These are phyloP conservation scores for Pythium dissimile DNA, from an alignment of 352 stramenopile species.

Conservation along the genomic window DNA sequence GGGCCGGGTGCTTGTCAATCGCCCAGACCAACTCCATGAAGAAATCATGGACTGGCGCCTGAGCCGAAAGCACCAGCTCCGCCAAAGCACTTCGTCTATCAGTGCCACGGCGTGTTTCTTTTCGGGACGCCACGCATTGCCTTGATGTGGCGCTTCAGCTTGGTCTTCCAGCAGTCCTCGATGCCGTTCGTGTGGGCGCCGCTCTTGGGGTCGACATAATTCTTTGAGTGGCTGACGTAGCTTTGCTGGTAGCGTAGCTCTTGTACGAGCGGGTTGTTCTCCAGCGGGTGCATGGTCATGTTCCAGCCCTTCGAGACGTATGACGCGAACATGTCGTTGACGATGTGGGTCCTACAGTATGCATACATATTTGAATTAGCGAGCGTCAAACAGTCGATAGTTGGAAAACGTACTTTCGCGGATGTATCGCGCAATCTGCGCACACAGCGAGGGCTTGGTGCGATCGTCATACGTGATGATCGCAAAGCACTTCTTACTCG, in stretches of 20 bases:
- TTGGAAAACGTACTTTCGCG: not conserved
- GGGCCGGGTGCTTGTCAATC: not conserved
- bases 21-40: not conserved
- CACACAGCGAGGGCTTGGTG: constrained; percentile 10
- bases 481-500: constrained; percentile 19
- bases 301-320: not conserved
- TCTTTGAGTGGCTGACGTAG: constrained; percentile 22
- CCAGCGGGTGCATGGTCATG: not conserved
- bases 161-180: constrained; percentile 18
- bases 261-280: not conserved
- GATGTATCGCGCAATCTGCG: not conserved
- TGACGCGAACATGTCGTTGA: not conserved
- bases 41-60: not conserved
- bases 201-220: constrained; percentile 18
- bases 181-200: constrained; percentile 23
- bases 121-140: not conserved
- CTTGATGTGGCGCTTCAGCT: constrained; percentile 15
- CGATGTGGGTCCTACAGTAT: constrained; percentile 1
- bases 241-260: constrained; percentile 1
- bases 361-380: not conserved
- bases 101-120: not conserved
- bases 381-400: not conserved
- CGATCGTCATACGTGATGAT: constrained; percentile 14
- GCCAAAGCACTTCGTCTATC: not conserved
- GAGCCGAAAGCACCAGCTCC: not conserved